Conservation (phyloP, 1,284 basidiomycete genomes). For the Microbotryum intermedium region DNA sequence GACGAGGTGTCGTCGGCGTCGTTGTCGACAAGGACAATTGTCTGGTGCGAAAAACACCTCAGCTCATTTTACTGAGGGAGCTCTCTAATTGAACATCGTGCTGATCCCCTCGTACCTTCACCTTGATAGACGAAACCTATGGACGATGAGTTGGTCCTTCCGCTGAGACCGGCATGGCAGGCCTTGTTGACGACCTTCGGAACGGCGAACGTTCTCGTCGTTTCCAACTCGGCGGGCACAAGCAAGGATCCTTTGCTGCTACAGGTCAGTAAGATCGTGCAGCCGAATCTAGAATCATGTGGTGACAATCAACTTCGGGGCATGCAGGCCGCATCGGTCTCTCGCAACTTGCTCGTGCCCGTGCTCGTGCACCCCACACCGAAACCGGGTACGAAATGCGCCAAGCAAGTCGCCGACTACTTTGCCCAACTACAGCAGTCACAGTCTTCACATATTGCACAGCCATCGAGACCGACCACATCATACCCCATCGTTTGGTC, state of each 20-base stretch:
- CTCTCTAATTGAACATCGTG: neutral
- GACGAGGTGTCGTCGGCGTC: slow-evolving; percentile 72
- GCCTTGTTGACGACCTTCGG: slow-evolving; percentile 66
- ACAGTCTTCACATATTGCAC: slow-evolving; percentile 6
- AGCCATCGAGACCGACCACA: neutral
- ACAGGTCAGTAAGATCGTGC: slow-evolving; percentile 52
- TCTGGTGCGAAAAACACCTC: slow-evolving; percentile 49
- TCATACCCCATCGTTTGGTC: neutral
- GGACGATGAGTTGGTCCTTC: slow-evolving; percentile 30
- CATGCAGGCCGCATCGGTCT: slow-evolving; percentile 70
- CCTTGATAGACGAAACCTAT: slow-evolving; percentile 35
- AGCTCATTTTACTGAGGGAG: neutral
- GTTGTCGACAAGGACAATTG: slow-evolving; percentile 99
- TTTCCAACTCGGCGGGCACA: slow-evolving; percentile 89
- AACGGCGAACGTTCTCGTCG: slow-evolving; percentile 69
- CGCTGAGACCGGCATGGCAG: slow-evolving; percentile 53
- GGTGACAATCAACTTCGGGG: neutral
- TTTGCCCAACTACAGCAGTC: slow-evolving; percentile 35
- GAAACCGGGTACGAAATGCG: slow-evolving; percentile 63
- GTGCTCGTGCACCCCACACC: slow-evolving; percentile 67
- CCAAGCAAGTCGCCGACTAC: slow-evolving; percentile 57
- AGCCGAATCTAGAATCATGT: neutral
- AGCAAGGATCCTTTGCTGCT: slow-evolving; percentile 65
- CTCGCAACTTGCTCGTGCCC: slow-evolving; percentile 64
- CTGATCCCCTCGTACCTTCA: neutral